A percentile compares a stretch with the other conserved stretches of the same genome.
phyloP scores from a whole-genome alignment of 2,329 filamentous ascomycete species.

The Fusarium nygamai region DNA sequence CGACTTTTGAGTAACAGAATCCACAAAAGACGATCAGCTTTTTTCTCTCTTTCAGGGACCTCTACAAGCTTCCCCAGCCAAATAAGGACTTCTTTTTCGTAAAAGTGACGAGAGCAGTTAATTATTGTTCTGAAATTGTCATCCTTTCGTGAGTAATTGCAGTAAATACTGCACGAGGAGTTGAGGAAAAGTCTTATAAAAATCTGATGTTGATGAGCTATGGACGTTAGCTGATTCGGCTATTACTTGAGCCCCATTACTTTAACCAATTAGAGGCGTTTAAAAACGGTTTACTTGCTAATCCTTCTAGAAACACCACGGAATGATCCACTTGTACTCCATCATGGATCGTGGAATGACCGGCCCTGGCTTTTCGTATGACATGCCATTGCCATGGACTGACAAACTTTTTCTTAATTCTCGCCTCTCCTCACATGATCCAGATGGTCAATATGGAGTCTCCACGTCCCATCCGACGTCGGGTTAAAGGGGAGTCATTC shows the following conservation, averaged over 20 bases:
- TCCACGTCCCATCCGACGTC: conserved; percentile 28
- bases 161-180: no score
- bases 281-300: not conserved
- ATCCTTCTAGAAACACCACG: conserved; percentile 29
- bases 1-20: conserved; percentile 40
- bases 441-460: not conserved
- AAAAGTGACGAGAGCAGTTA: not conserved
- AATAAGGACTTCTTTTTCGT: not conserved
- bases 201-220: not conserved
- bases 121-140: not conserved
- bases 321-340: conserved; percentile 16
- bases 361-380: conserved; percentile 17
- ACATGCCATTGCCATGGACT: conserved; percentile 26
- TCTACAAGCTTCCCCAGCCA: not conserved
- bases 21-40: conserved; percentile 30
- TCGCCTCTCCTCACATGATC: conserved; percentile 28
- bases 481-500: conserved; percentile 26
- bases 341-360: conserved; percentile 29
- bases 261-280: not conserved
- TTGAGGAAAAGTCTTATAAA: not conserved
- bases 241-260: not conserved
- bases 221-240: conserved; percentile 12
- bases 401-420: conserved; percentile 29
- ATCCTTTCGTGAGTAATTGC: fast-evolving
- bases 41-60: not conserved